Base-by-base conservation (phyloP, 2,329 filamentous ascomycete genomes). In the Xylariomycetidae sp. region DNA sequence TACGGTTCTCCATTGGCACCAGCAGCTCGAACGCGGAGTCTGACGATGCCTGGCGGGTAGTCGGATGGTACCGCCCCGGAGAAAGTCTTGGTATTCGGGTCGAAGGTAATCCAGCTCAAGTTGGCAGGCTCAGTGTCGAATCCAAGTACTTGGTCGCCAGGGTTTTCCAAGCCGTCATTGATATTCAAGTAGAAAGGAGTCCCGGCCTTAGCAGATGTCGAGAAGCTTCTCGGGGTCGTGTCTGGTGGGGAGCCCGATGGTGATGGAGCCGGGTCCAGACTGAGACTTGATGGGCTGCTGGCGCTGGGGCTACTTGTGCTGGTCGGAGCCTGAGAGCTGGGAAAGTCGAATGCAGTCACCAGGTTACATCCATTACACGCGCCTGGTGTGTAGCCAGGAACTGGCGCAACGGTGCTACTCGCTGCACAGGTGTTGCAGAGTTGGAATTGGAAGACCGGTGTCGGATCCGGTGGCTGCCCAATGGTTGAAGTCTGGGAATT, bases 351-450 rank as follows among this genome's bases (percentile, higher is more conserved):
- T 5, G 27, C 27, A 10, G 27, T 29, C 11, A 29, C 27, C 27
- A 29, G 27, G 14, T 29, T 16, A 29, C 27, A 29, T 29, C 27
- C 27, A 12, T 29, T 29, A 29, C 27, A 29, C 10, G 27, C 27
- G n/a, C 27, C 27, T 7, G 27, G 27, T 6, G 27, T 29, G 15
- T 29, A 29, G 6, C 27, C 27, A 8, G 27, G 27, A 6, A 29
- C 27, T 9, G 10, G 8, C 25, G 10, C 27, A 29, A 16, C 18
- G 5, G 27, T 29, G 27, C 27, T 29, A 8, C 14, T 29, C 9
- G 15, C 7, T 6, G 15, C 27, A 16, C 27, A 29, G 7, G 27
- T 29, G 27, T 29, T 16, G 15, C 27, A 29, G 5, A 16, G 5
- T 16, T 29, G 27, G 27, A 29, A 29, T 7, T 14, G 7, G n/a